These are phyloP conservation scores for Colletotrichum tanaceti DNA, from an alignment of 2,329 filamentous ascomycete genomes.

Conservation along the genomic window DNA sequence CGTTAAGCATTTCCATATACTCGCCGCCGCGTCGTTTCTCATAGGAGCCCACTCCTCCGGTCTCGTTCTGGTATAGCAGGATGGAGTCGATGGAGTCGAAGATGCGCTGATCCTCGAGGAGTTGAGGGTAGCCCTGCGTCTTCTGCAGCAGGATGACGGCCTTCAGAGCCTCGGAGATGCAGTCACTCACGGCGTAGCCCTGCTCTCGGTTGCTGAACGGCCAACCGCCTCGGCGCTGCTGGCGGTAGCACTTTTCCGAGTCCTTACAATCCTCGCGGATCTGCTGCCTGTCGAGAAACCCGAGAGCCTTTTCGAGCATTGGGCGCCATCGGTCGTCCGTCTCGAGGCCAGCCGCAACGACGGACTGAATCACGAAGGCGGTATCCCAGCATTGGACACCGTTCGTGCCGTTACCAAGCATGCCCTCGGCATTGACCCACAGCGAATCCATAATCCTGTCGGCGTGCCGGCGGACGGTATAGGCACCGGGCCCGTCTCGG, in stretches of 20 bases:
- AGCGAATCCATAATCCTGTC: constrained; percentile 87
- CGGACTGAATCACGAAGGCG: constrained; percentile 85
- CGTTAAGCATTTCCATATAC: constrained; percentile 87
- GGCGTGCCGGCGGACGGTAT: constrained; percentile 78
- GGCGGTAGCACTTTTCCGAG: constrained; percentile 85
- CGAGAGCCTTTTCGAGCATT: constrained; percentile 84
- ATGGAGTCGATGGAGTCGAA: constrained; percentile 92
- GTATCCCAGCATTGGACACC: constrained; percentile 99
- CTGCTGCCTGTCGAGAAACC: constrained; percentile 91
- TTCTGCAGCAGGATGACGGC: constrained; percentile 86
- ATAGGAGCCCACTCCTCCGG: constrained; percentile 90
- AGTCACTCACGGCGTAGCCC: constrained; percentile 96
- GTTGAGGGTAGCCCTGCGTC: constrained; percentile 76
- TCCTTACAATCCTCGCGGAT: constrained; percentile 85
- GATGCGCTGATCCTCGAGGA: constrained; percentile 81
- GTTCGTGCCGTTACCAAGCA: constrained; percentile 96
- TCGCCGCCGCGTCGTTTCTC: constrained; percentile 84
- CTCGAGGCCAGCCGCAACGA: constrained; percentile 83
- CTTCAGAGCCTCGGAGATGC: constrained; percentile 91
- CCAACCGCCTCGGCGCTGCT: constrained; percentile 93
- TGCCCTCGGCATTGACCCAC: constrained; percentile 92
- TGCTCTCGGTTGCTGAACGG: constrained; percentile 93
- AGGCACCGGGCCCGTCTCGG: constrained; percentile 80
- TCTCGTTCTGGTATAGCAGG: constrained; percentile 88
- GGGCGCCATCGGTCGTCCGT: constrained; percentile 80